Evolutionary conservation across 1,139 yeast species (phyloP).

Genomic region (Pichia sp.): DNA sequence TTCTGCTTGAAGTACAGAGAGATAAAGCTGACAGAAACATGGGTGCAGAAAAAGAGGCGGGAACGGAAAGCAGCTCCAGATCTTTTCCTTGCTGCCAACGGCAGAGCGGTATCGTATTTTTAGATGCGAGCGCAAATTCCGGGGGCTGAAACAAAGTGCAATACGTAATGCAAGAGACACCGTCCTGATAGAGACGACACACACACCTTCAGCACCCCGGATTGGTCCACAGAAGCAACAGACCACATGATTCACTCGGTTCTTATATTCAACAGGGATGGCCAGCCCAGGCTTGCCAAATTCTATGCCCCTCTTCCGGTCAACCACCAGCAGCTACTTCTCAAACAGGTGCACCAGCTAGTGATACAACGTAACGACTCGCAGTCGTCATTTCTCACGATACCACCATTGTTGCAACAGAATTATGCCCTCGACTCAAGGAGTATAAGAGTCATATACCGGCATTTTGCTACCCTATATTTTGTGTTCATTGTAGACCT

Average conservation of each 20-base stretch:
- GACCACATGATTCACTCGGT: conserved; percentile 34
- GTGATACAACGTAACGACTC: conserved; percentile 61
- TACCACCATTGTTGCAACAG: conserved; percentile 53
- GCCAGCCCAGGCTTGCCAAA: conserved; percentile 85
- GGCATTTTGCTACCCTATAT: conserved; percentile 90
- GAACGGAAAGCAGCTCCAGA: too few species aligned
- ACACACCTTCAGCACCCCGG: not conserved
- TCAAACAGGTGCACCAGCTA: conserved; percentile 68
- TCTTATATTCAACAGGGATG: conserved; percentile 36
- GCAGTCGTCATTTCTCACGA: conserved; percentile 76
- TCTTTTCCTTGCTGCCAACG: too few species aligned
- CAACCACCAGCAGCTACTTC: conserved; percentile 62
- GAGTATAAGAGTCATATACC: conserved; percentile 81
- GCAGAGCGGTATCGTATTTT: too few species aligned
- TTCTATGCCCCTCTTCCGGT: conserved; percentile 89
- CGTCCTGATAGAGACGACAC: too few species aligned
- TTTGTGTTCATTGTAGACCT: conserved; percentile 94
- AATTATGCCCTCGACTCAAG: conserved; percentile 46
- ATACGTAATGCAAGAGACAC: too few species aligned
- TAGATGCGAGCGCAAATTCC: too few species aligned
- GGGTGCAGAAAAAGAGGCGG: too few species aligned
- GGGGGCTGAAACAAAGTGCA: too few species aligned
- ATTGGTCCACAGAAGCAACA: not conserved
- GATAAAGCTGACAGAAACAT: too few species aligned
- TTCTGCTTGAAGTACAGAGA: too few species aligned